These are phyloP conservation scores for Rhynchosporium graminicola DNA, from an alignment of 2,329 filamentous ascomycete genomes.

Conservation along the genomic window DNA sequence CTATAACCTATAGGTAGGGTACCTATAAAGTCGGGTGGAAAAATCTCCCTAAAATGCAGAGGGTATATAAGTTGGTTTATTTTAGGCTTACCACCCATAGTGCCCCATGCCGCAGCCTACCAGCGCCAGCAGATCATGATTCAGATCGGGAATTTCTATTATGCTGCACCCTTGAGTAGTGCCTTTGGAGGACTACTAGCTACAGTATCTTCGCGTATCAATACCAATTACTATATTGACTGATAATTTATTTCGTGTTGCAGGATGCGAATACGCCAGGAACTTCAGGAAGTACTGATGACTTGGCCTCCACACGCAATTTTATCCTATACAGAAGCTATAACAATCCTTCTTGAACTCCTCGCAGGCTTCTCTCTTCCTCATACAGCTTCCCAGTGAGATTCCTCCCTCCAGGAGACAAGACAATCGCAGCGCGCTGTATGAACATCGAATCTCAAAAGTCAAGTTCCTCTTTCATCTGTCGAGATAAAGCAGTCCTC, in stretches of 20 bases:
- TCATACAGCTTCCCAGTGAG: background rate
- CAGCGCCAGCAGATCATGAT: slow-evolving; percentile 4
- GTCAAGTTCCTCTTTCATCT: background rate
- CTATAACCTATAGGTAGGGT: no score
- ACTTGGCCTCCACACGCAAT: background rate
- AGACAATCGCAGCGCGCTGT: no score
- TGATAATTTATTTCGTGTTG: background rate
- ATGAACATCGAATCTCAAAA: background rate
- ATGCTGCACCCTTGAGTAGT: background rate
- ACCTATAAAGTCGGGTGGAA: no score
- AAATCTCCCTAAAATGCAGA: no score
- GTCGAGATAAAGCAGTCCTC: background rate
- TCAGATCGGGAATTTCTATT: background rate
- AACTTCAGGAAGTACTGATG: no score
- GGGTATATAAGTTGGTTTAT: no score
- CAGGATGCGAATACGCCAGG: no score
- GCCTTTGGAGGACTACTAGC: slow-evolving; percentile 4
- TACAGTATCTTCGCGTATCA: slow-evolving; percentile 1
- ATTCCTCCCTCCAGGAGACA: no score
- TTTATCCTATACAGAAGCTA: background rate
- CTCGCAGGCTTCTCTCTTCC: background rate
- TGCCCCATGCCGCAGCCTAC: no score
- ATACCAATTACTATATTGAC: background rate
- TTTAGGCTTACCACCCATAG: no score
- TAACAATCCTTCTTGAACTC: slow-evolving; percentile 3